Percentiles rank a stretch among this genome's conserved stretches.
These are phyloP conservation scores for Fusarium heterosporum DNA, from an alignment of 2,329 filamentous ascomycete genomes.

Conservation along the genomic window DNA sequence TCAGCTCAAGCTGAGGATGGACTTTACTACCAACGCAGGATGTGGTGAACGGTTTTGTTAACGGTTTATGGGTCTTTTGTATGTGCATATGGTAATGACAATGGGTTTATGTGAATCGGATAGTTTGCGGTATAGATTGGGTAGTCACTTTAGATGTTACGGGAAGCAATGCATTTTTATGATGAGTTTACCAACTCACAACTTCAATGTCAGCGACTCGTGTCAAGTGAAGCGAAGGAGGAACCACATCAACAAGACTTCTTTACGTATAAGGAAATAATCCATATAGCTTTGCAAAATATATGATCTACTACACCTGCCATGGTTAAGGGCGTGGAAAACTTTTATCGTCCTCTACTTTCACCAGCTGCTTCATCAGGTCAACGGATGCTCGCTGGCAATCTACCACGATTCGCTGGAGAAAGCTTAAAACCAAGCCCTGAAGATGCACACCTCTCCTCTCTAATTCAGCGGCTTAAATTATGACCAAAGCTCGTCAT, in stretches of 20 bases:
- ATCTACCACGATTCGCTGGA: too few species aligned
- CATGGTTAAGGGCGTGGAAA: too few species aligned
- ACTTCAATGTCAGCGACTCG: background rate
- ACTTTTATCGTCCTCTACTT: too few species aligned
- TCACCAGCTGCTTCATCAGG: too few species aligned
- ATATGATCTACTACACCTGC: too few species aligned
- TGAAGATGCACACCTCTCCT: too few species aligned
- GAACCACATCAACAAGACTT: background rate
- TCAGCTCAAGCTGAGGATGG: conserved; percentile 60
- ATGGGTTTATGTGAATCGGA: conserved; percentile 1
- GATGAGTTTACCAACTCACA: background rate
- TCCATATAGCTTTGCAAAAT: too few species aligned
- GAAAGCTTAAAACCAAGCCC: too few species aligned
- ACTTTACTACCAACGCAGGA: conserved; percentile 65
- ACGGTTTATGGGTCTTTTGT: background rate
- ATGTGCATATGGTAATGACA: conserved; percentile 28
- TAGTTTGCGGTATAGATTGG: conserved; percentile 8
- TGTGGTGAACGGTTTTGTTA: conserved; percentile 56
- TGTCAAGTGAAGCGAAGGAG: background rate
- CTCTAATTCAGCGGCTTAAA: too few species aligned
- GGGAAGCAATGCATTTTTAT: background rate
- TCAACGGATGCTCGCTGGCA: too few species aligned
- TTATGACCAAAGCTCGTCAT: too few species aligned
- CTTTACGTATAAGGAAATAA: background rate
- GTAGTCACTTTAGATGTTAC: background rate